phyloP scores from a whole-genome alignment of 768 basidiomycete genomes.

The Panaeolus cyanescens region DNA sequence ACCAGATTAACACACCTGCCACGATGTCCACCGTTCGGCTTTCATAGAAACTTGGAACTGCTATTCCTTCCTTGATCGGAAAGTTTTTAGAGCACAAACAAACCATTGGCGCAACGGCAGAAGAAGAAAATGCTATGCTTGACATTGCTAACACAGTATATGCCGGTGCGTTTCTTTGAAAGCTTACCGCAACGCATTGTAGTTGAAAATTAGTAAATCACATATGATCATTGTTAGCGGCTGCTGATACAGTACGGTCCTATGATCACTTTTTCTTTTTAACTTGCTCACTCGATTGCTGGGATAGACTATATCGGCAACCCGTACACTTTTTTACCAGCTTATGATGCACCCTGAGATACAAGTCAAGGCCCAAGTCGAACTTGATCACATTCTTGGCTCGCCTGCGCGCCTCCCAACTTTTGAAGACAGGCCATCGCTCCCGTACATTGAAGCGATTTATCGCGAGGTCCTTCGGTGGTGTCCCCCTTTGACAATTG shows the following conservation, averaged over 20 bases:
- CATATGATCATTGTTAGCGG: background rate
- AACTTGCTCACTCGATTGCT: background rate
- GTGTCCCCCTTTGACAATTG: conserved; percentile 14
- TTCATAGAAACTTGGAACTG: conserved; percentile 13
- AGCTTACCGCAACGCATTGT: too few relatives aligned
- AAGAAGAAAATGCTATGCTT: conserved; percentile 9
- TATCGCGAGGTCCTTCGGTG: conserved; percentile 18
- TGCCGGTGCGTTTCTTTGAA: conserved; percentile 11
- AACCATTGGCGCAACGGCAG: conserved; percentile 10
- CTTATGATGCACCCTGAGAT: conserved; percentile 31
- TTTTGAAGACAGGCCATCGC: conserved; percentile 20
- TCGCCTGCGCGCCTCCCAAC: conserved; percentile 25
- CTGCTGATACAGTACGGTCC: conserved; percentile 14
- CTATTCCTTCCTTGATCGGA: conserved; percentile 11
- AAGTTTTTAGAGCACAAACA: conserved; percentile 16
- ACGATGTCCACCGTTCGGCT: too few relatives aligned
- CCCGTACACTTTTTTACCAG: conserved; percentile 24
- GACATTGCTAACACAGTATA: conserved; percentile 16
- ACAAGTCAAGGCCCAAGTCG: conserved; percentile 32
- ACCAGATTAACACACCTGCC: too few relatives aligned
- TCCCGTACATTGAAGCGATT: conserved; percentile 27
- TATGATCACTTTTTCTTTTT: background rate
- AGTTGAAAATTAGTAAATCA: too few relatives aligned
- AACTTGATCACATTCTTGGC: conserved; percentile 33
- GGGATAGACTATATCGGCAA: conserved; percentile 13